Base-by-base conservation (phyloP, 2,329 filamentous ascomycete genomes). In the Venturia oleaginea region DNA sequence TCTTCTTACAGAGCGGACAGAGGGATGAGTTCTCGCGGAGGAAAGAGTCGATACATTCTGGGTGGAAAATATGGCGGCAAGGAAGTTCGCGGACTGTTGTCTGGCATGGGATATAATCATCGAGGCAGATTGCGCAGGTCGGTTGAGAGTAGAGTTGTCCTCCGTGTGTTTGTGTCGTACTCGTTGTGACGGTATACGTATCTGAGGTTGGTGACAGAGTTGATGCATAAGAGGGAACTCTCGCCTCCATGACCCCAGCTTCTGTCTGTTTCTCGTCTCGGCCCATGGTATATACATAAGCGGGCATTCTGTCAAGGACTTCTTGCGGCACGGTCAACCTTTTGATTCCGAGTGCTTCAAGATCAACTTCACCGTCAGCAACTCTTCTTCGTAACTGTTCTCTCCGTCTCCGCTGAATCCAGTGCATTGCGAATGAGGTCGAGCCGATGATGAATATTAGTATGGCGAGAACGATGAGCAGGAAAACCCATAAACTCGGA, bases 51-150 rank as follows among this genome's bases (percentile, higher is more conserved):
- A 97, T 92, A 71, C 94, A 99, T 68, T 90, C 88, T 0, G 90
- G 88, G 69, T 99, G 93, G 75, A 92, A 99, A 65, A 97, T 93
- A 73, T 99, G 94, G 0, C 89, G 86, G 70, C 94, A 99, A 0
- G 91, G 86, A 2, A 97, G 80, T 75, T 97, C 90, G 64, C 92
- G 88, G 64, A 97, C 92, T 24, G 86, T 83, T 0, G 90, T 88
- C 22, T 81, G 77, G 43, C 84, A 83, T 19, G 86, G 83, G 34
- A 88, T 82, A 71, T 91, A 97, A 66, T 90, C 85, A 64, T 91
- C 89, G 0, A 96, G 81, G 72, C 94, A 99, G 63, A 97, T 96
- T n/a, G 90, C 86, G 72, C 94, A 97, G 2, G 84, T 87, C 0
- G 90, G 86, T 72, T 97, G 94, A 24, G 86, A 85, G 69, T 90